A percentile compares a stretch with the other conserved stretches of the same genome.
phyloP scores from a whole-genome alignment of 805 yeast genomes.

The Candida ficus region DNA sequence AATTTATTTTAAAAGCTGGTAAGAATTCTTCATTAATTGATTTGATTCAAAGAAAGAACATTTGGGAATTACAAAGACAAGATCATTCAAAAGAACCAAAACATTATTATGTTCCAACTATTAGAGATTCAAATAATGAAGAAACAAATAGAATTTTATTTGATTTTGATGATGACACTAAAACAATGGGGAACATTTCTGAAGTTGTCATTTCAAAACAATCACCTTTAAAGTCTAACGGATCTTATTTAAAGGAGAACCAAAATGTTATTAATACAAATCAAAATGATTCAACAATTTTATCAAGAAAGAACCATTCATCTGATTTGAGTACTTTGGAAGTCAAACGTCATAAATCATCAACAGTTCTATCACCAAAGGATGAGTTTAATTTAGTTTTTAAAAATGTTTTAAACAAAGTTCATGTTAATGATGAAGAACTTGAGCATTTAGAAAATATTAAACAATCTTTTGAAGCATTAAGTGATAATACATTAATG shows the following conservation, averaged over 20 bases:
- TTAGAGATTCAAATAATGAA: constrained; percentile 4
- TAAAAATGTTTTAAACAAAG: constrained; percentile 1
- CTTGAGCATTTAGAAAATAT: constrained; percentile 15
- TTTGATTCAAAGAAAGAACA: constrained; percentile 38
- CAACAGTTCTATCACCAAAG: neutral
- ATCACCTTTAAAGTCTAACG: constrained; percentile 14
- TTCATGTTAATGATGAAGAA: constrained; percentile 13
- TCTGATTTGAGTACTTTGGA: constrained; percentile 2
- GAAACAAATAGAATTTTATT: constrained; percentile 11
- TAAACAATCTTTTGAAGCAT: constrained; percentile 10
- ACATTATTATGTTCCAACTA: constrained; percentile 29
- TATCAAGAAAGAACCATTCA: neutral
- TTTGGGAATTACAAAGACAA: constrained; percentile 27
- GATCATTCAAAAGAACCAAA: constrained; percentile 18
- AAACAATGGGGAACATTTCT: constrained; percentile 7
- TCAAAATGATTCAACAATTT: neutral
- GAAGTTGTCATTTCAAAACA: constrained; percentile 19
- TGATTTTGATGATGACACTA: constrained; percentile 22
- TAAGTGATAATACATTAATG: constrained; percentile 13
- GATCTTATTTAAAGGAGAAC: constrained; percentile 8
- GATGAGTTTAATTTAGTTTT: constrained; percentile 9
- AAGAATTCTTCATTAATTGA: constrained; percentile 30
- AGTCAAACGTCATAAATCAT: neutral
- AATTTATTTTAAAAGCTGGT: constrained; percentile 38
- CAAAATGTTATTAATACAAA: constrained; percentile 6